These are phyloP conservation scores for Volvox reticuliferus DNA, from an alignment of 139 green algal species.

Conservation along the genomic window DNA sequence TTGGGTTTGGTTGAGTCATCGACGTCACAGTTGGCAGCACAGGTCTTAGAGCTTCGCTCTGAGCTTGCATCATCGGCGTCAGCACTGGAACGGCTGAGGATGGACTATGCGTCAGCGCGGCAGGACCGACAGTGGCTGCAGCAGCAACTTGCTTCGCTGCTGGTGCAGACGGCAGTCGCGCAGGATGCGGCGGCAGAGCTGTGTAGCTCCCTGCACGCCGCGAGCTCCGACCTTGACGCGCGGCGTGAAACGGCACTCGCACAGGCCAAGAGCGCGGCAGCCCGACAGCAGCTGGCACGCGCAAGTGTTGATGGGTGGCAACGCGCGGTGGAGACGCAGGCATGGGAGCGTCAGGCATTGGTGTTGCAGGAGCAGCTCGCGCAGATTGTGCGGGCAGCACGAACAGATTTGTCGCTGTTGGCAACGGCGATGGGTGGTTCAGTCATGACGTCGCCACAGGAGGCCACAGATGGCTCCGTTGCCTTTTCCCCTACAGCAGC, in stretches of 20 bases:
- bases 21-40: not conserved
- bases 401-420: not conserved
- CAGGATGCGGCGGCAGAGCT: constrained; percentile 24
- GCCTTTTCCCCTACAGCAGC: too few species aligned
- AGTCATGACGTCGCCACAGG: too few species aligned
- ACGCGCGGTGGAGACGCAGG: not conserved
- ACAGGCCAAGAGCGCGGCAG: constrained; percentile 15
- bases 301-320: not conserved
- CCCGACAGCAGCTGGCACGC: not conserved
- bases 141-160: constrained; percentile 28
- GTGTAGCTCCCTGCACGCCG: not conserved
- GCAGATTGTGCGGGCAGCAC: not conserved
- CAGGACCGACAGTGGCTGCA: constrained; percentile 21
- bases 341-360: not conserved
- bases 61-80: not conserved
- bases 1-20: not conserved
- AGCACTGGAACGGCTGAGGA: not conserved
- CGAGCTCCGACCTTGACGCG: not conserved
- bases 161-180: not conserved
- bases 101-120: not conserved
- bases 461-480: too few species aligned
- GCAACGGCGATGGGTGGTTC: not conserved
- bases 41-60: not conserved
- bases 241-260: not conserved
- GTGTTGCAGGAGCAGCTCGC: constrained; percentile 1